phyloP scores from a whole-genome alignment of 352 stramenopile species.

The Phytopythium mirpurense region DNA sequence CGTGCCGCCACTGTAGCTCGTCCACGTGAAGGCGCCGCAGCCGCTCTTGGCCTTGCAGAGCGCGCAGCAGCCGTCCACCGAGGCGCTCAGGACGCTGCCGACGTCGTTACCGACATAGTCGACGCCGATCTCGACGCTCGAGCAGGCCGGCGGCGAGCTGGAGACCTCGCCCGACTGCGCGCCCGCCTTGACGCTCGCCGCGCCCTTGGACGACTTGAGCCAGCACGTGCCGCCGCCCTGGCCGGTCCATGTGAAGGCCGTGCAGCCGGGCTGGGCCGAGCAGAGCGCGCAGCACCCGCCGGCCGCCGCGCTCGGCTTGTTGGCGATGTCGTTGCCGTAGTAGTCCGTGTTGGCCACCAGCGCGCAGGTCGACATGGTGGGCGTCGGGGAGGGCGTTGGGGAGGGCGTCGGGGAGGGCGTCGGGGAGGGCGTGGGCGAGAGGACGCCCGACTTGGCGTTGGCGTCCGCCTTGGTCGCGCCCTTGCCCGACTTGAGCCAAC shows the following conservation, averaged over 20 bases:
- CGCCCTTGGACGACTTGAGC: conserved; percentile 39
- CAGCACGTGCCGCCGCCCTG: conserved; percentile 44
- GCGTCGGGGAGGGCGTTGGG: conserved; percentile 5
- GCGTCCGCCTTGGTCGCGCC: conserved; percentile 8
- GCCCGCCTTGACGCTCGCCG: conserved; percentile 8
- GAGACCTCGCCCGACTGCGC: conserved; percentile 22
- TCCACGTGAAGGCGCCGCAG: conserved; percentile 39
- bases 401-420: conserved; percentile 3
- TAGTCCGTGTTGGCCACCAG: conserved; percentile 30
- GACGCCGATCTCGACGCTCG: conserved; percentile 26
- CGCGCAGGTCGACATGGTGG: conserved; percentile 13
- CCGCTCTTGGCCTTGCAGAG: conserved; percentile 15
- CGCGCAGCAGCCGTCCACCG: conserved; percentile 21
- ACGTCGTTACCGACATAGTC: conserved; percentile 26
- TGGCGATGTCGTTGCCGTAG: conserved; percentile 23
- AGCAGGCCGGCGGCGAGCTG: conserved; percentile 6
- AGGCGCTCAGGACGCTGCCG: conserved; percentile 11
- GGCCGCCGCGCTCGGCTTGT: conserved; percentile 13
- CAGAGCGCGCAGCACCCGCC: conserved; percentile 26
- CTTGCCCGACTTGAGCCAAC: conserved; percentile 52
- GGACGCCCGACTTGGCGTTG: conserved; percentile 12
- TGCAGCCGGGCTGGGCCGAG: conserved; percentile 16
- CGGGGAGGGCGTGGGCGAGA: conserved; percentile 5
- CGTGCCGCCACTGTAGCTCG: conserved; percentile 29
- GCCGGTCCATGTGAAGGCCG: conserved; percentile 46